Evolutionary conservation across 495 filamentous ascomycete species (phyloP).

Genomic region (Aspergillus baeticus): DNA sequence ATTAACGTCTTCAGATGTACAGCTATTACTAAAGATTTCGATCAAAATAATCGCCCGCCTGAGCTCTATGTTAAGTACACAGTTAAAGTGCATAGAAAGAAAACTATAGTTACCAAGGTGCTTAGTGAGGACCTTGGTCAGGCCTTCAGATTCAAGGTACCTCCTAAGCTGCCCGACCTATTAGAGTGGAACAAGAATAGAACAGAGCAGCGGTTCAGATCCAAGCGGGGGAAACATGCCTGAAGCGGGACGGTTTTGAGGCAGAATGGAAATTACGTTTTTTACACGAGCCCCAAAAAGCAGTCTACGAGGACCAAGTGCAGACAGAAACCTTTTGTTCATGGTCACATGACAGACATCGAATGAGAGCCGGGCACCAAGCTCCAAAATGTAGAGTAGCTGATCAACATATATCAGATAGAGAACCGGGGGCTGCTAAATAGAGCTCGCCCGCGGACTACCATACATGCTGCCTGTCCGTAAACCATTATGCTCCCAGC

Average conservation of each 20-base stretch:
- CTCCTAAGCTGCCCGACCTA: no score
- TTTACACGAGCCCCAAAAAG: neutral
- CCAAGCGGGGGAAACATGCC: no score
- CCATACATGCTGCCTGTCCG: slow-evolving; percentile 18
- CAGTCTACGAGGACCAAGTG: slow-evolving; percentile 5
- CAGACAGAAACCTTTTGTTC: slow-evolving; percentile 33
- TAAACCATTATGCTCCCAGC: slow-evolving; percentile 14
- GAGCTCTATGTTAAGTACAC: no score
- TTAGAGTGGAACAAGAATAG: no score
- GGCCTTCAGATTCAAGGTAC: no score
- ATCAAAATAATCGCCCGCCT: no score
- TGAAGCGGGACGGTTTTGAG: no score
- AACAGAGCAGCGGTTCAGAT: no score
- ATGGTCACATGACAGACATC: slow-evolving; percentile 41
- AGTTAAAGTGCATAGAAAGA: no score
- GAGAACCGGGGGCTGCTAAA: slow-evolving; percentile 26
- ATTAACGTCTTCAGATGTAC: neutral
- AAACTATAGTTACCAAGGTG: no score
- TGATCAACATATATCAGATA: slow-evolving; percentile 24
- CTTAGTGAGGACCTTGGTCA: no score
- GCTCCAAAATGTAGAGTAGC: slow-evolving; percentile 20
- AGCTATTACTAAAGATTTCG: slow-evolving; percentile 1
- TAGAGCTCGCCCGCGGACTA: slow-evolving; percentile 16
- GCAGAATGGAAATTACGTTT: no score
- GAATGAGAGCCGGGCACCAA: slow-evolving; percentile 29